Base-by-base conservation (phyloP, 2,329 filamentous ascomycete species). In the Pseudogymnoascus sp. region DNA sequence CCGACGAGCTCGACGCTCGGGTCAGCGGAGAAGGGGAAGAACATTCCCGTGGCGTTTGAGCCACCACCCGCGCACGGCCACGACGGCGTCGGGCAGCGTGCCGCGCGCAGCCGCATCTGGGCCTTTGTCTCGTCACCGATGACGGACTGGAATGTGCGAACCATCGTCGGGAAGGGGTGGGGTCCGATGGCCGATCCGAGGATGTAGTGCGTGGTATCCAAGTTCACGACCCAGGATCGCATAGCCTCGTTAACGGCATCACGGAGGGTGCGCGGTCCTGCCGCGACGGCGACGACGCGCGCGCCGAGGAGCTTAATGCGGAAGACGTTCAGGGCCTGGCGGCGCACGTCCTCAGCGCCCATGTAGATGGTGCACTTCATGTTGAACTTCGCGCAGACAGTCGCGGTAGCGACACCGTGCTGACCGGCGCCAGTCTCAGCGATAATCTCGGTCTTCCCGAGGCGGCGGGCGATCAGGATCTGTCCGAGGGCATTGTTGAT, bases 351-450 rank as follows among this genome's bases (percentile, higher is more conserved):
- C 78, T 99, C 95, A 55, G 93, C 92, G 70, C 95, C 95, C 95
- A 99, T 99, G 78, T 93, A 99, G 62, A 99, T 90, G 31, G 92
- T 96, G 75, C 95, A 99, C 75, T 93, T 89, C 93, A 99, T 93
- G 72, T 91, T 92, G 71, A 99, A 97, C 78, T 97, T 96, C 73
- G 95, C 95, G 71, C 95, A 97, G 23, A 97, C 92, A 0, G 95
- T 99, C 0, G 95, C 95, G 31, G 95, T 97, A 2, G 95, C 95
- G 38, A 99, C 95, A 80, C 95, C 95, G 77, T 99, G 95, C 78
- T 99, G 95, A 16, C 95, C 95, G 61, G 95, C 95, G 68, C 95
- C 95, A 14, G 95, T 99, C 79, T 99, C 95, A 59, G 95, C 95
- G 69, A 99, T 99, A 70, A 99, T 97, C 75, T 92, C 89, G 5